Percentiles rank a stretch among this genome's conserved stretches.
phyloP scores from a whole-genome alignment of 2,329 filamentous ascomycete genomes.

The Geosmithia putterillii region DNA sequence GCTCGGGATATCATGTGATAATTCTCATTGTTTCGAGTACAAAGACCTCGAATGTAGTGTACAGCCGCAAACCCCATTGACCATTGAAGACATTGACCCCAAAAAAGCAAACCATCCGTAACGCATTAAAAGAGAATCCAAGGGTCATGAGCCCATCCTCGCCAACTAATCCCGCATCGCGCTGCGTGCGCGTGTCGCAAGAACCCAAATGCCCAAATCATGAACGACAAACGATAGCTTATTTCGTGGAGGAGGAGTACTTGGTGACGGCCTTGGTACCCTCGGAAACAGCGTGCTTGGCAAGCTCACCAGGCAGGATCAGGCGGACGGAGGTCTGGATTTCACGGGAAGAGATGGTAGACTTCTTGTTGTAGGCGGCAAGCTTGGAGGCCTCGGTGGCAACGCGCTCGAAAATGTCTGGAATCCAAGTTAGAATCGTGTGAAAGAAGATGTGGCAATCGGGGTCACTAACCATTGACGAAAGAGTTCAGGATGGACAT shows the following conservation, averaged over 20 bases:
- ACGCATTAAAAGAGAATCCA: conserved; percentile 59
- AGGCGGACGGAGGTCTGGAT: conserved; percentile 98
- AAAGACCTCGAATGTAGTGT: conserved; percentile 57
- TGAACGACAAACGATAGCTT: conserved; percentile 33
- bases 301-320: conserved; percentile 95
- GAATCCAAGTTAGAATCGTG: not conserved
- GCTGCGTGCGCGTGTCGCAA: conserved; percentile 2
- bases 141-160: conserved; percentile 1
- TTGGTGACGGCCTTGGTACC: conserved; percentile 99
- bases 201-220: conserved; percentile 9
- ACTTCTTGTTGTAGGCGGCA: conserved; percentile 99
- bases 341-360: conserved; percentile 97
- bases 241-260: conserved; percentile 99
- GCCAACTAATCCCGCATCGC: not conserved
- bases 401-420: conserved; percentile 98
- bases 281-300: conserved; percentile 99
- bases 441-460: not conserved
- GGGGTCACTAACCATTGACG: conserved; percentile 68
- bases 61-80: conserved; percentile 62
- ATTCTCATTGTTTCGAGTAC: conserved; percentile 47
- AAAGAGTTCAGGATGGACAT: conserved; percentile 99
- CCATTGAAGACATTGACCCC: conserved; percentile 60
- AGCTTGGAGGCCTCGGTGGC: conserved; percentile 98
- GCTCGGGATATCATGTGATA: conserved; percentile 36
- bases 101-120: conserved; percentile 57